Conservation (phyloP, 2,329 filamentous ascomycete genomes). For the Colletotrichum truncatum region DNA sequence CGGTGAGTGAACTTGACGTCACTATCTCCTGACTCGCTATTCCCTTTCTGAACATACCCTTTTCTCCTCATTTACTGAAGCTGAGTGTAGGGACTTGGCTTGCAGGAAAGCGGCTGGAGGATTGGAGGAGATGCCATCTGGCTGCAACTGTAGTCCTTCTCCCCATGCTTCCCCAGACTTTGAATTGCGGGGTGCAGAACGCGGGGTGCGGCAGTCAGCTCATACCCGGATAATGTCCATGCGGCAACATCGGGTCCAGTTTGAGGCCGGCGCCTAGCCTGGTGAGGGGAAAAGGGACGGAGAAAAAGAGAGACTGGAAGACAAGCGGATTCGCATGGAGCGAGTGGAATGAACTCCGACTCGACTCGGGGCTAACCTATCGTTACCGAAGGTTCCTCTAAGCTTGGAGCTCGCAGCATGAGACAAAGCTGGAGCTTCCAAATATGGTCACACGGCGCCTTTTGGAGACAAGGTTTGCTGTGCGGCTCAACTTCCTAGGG, state of each 20-base stretch:
- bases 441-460: not conserved
- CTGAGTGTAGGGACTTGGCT: constrained; percentile 13
- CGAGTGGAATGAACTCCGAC: not conserved
- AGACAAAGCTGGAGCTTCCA: constrained; percentile 13
- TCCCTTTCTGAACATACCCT: constrained; percentile 7
- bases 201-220: constrained; percentile 15
- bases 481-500: constrained; percentile 1
- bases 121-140: constrained; percentile 1
- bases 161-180: constrained; percentile 26
- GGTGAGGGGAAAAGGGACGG: not conserved
- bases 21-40: constrained; percentile 14
- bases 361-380: not conserved
- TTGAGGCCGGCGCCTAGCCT: not conserved
- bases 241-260: constrained; percentile 13
- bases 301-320: too few species aligned
- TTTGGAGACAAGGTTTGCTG: not conserved
- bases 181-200: constrained; percentile 30
- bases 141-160: not conserved
- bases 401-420: not conserved
- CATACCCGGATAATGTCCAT: constrained; percentile 2
- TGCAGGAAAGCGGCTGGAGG: constrained; percentile 9
- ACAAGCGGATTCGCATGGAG: too few species aligned
- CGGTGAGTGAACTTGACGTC: constrained; percentile 24
- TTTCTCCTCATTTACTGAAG: constrained; percentile 19
- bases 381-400: not conserved